phyloP scores from a whole-genome alignment of 2,329 filamentous ascomycete genomes.

The Ophiosphaerella herpotricha region DNA sequence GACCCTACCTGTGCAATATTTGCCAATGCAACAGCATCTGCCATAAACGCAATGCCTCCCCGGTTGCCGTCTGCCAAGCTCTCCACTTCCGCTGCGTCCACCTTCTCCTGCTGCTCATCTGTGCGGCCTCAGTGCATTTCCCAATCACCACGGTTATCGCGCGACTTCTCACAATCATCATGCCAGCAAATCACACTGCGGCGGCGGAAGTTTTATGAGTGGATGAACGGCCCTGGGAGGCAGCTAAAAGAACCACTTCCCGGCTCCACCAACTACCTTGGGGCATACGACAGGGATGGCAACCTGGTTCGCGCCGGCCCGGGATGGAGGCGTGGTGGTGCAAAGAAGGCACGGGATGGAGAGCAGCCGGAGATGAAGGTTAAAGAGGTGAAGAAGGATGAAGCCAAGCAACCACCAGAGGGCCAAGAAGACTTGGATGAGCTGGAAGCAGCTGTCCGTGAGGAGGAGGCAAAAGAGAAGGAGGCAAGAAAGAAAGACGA shows the following conservation, averaged over 20 bases:
- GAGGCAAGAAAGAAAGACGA: constrained; percentile 11
- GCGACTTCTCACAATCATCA: constrained; percentile 45
- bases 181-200: constrained; percentile 52
- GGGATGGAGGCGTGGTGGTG: constrained; percentile 24
- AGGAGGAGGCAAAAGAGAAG: constrained; percentile 23
- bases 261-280: constrained; percentile 60
- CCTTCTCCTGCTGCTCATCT: constrained; percentile 20
- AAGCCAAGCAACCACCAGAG: constrained; percentile 20
- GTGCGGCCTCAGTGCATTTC: constrained; percentile 29
- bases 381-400: constrained; percentile 5
- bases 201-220: constrained; percentile 61
- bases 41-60: constrained; percentile 35
- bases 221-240: constrained; percentile 61
- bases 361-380: constrained; percentile 3
- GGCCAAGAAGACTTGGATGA: constrained; percentile 38
- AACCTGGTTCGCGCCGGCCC: constrained; percentile 49
- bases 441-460: constrained; percentile 29
- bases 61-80: constrained; percentile 39
- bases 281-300: constrained; percentile 58
- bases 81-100: constrained; percentile 22
- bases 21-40: constrained; percentile 37
- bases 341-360: constrained; percentile 17
- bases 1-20: background rate
- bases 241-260: constrained; percentile 55
- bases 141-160: constrained; percentile 28